phyloP scores from a whole-genome alignment of 768 basidiomycete species.

The Candolleomyces aberdarensis region DNA sequence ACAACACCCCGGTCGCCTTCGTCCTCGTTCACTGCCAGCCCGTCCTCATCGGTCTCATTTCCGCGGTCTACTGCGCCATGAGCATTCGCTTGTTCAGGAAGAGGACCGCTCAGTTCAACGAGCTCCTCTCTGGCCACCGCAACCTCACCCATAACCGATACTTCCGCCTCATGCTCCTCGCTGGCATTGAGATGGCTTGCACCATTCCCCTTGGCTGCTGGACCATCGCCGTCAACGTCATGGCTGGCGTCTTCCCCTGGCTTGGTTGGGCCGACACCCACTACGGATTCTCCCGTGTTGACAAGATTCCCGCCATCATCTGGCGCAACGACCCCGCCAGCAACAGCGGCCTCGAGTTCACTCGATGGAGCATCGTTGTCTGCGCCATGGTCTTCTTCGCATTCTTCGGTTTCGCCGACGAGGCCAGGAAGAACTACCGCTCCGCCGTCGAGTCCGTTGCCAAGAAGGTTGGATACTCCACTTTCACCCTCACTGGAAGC shows the following conservation, averaged over 20 bases:
- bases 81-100: conserved; percentile 41
- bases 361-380: conserved; percentile 44
- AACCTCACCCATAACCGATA: conserved; percentile 49
- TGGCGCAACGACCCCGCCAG: conserved; percentile 34
- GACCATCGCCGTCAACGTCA: conserved; percentile 34
- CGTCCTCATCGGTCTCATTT: conserved; percentile 38
- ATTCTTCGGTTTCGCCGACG: conserved; percentile 66
- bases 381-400: conserved; percentile 58
- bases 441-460: conserved; percentile 35
- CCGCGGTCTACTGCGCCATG: conserved; percentile 34
- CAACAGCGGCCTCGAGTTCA: conserved; percentile 34
- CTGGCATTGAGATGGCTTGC: conserved; percentile 42
- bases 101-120: conserved; percentile 40
- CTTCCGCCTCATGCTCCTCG: conserved; percentile 56
- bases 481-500: conserved; percentile 5
- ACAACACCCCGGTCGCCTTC: conserved; percentile 43
- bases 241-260: conserved; percentile 34
- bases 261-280: conserved; percentile 51
- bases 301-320: conserved; percentile 35
- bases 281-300: conserved; percentile 43
- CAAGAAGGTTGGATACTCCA: conserved; percentile 29
- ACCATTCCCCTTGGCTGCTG: conserved; percentile 43
- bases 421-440: conserved; percentile 54
- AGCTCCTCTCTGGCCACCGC: conserved; percentile 34
- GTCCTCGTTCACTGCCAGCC: conserved; percentile 42